phyloP scores from a whole-genome alignment of 108 stramenopile genomes.

The Stephanodiscus minutulus region DNA sequence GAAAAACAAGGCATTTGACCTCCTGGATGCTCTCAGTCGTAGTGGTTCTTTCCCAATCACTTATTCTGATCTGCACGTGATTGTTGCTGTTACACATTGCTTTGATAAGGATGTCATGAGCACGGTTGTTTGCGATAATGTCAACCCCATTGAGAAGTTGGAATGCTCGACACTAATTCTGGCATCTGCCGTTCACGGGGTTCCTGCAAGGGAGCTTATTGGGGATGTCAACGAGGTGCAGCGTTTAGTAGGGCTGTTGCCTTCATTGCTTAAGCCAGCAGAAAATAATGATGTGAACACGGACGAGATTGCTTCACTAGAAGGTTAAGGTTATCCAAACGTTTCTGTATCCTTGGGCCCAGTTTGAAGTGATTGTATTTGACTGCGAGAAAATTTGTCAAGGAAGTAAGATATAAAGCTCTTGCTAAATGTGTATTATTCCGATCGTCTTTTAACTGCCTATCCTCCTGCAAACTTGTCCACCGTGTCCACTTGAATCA shows the following conservation, averaged over 20 bases:
- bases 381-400: no score
- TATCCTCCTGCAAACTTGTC: no score
- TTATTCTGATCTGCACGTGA: constrained; percentile 72
- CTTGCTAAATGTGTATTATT: no score
- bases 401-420: no score
- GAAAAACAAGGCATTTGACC: constrained; percentile 81
- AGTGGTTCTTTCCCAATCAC: constrained; percentile 76
- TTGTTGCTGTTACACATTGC: constrained; percentile 82
- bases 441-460: no score
- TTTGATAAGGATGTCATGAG: constrained; percentile 79
- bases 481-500: no score
- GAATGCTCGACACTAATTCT: constrained; percentile 72
- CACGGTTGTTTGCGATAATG: constrained; percentile 77
- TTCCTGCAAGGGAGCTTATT: constrained; percentile 49
- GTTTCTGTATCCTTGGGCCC: not conserved
- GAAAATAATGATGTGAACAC: constrained; percentile 2
- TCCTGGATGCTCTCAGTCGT: constrained; percentile 79
- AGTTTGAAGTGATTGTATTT: no score
- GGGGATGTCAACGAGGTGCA: constrained; percentile 32
- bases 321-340: not conserved
- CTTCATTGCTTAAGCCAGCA: constrained; percentile 18
- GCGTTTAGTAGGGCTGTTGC: constrained; percentile 32
- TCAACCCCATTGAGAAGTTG: constrained; percentile 87
- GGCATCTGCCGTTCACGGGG: constrained; percentile 62
- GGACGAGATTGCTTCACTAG: not conserved